Evolutionary conservation across 495 filamentous ascomycete genomes (phyloP).

Genomic region (Aeminium ludgeri): DNA sequence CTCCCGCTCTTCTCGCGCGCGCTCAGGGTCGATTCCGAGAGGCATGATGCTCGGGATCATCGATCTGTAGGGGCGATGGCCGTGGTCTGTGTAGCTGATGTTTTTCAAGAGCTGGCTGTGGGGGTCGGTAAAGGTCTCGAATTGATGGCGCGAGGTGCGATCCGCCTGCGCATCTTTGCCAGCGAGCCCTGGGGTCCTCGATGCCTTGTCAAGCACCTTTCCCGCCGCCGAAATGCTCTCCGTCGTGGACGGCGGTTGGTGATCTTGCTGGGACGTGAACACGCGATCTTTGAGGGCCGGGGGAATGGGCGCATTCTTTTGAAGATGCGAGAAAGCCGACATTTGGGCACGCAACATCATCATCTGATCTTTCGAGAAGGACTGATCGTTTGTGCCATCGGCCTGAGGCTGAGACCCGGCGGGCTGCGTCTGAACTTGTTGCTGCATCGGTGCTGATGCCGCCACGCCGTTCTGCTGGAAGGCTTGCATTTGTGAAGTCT

Average conservation of each 20-base stretch:
- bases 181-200: conserved; percentile 20
- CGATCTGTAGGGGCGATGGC: conserved; percentile 48
- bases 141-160: conserved; percentile 29
- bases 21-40: conserved; percentile 67
- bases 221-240: conserved; percentile 40
- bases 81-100: conserved; percentile 69
- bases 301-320: conserved; percentile 65
- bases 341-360: conserved; percentile 59
- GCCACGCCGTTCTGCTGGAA: not conserved
- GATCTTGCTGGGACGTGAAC: conserved; percentile 50
- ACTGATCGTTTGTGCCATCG: conserved; percentile 20
- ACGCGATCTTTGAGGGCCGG: conserved; percentile 55
- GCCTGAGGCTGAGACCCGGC: conserved; percentile 1
- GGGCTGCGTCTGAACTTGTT: conserved; percentile 19
- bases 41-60: conserved; percentile 79
- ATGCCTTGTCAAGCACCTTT: conserved; percentile 33
- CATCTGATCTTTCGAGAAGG: conserved; percentile 57
- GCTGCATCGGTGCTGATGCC: not conserved
- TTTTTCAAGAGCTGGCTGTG: conserved; percentile 37
- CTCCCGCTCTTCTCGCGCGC: conserved; percentile 68
- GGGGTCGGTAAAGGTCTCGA: conserved; percentile 50
- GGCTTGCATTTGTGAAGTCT: not conserved
- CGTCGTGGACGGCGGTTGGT: conserved; percentile 39
- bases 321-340: conserved; percentile 61
- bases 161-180: conserved; percentile 10